Evolutionary conservation across 2,329 filamentous ascomycete species (phyloP), one percentile per base, ranked within the genome.

Genomic region (Stromatinia cepivora): DNA sequence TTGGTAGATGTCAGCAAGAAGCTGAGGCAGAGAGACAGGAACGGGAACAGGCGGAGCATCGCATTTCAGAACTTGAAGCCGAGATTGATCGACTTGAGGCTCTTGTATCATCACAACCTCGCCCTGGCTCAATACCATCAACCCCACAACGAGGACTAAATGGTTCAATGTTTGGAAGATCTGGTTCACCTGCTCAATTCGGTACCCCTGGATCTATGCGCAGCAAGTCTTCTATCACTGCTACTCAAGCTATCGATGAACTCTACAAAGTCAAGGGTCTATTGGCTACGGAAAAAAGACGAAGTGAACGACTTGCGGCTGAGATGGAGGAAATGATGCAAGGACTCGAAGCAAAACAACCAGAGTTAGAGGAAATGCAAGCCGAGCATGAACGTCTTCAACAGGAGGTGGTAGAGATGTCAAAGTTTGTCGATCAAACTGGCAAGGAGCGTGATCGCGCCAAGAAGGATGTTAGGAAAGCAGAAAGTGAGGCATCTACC

Each of bases 271-370:
- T 88, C 79, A 92, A 95, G 84, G 84, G 87, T 68, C 87, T 92
- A 75, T 84, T 97, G 46, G 88, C 89, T 4, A 87, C 85, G 4
- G 92, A 97, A 79, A 89, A 90, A 77, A 86, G 91, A 70, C 87
- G 89, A 31, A 93, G 88, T 74, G 88, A 91, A 72, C 88, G 92
- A 77, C 87, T 97, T 15, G 86, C 87, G 25, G 86, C 88, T 50
- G 88, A 94, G 57, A 83, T 98, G 57, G 92, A 97, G 73, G 92
- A 95, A 70, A 92, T 97, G 82, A 87, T 97, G 70, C 86, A 89
- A 50, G 90, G 94, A 70, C 81, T 98, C 50, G 94, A 99, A 79
- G 90, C 90, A 34, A 94, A 92, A 78, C 89, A 90, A 36, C 95
- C 95, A 0, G 93, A 97, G 76, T 87, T 97, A 42, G 90, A 97